Conservation (phyloP, 2,329 filamentous ascomycete species). For the Tricladium varicosporioides region DNA sequence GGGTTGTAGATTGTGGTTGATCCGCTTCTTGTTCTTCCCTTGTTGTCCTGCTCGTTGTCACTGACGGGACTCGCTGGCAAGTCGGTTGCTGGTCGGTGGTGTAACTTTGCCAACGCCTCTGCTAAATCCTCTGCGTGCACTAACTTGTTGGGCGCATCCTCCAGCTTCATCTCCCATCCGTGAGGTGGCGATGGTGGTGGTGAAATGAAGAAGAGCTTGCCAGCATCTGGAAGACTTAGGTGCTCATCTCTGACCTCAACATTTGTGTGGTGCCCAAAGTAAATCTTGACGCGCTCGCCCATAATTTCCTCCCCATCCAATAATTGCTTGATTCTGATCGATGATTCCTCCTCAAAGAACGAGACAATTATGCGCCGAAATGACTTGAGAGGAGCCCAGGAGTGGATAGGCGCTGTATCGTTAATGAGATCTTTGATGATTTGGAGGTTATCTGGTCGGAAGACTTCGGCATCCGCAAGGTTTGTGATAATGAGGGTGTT, state of each 20-base stretch:
- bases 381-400: constrained; percentile 77
- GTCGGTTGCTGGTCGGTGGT: constrained; percentile 40
- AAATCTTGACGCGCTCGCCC: constrained; percentile 67
- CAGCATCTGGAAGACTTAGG: constrained; percentile 64
- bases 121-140: constrained; percentile 69
- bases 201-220: constrained; percentile 72
- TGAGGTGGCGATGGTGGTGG: constrained; percentile 67
- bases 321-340: constrained; percentile 66
- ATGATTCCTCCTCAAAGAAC: constrained; percentile 68
- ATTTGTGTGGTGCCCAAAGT: constrained; percentile 64
- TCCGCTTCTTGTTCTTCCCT: constrained; percentile 48
- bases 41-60: constrained; percentile 27
- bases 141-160: constrained; percentile 68
- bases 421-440: constrained; percentile 70
- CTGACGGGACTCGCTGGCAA: constrained; percentile 44
- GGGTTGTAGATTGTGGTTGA: constrained; percentile 68
- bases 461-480: constrained; percentile 70
- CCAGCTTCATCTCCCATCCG: constrained; percentile 66
- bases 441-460: constrained; percentile 70
- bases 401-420: constrained; percentile 68
- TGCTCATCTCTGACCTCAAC: constrained; percentile 54
- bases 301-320: constrained; percentile 75
- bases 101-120: constrained; percentile 61
- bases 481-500: constrained; percentile 87
- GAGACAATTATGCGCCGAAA: constrained; percentile 80